These are phyloP conservation scores for Eucalyptus fibrosa DNA, from an alignment of 345 rosid species.

Conservation along the genomic window DNA sequence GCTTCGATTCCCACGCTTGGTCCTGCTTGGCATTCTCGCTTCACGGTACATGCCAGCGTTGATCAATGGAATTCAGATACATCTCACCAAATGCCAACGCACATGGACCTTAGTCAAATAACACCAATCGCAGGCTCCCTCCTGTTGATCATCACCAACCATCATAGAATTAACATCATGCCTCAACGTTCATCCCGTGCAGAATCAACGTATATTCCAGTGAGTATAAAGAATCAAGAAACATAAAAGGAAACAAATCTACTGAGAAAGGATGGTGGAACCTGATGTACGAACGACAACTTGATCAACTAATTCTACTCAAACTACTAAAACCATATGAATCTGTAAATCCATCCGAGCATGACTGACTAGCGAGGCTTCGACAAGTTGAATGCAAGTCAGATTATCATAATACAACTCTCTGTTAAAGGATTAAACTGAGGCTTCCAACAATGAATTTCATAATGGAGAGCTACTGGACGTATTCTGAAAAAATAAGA, in stretches of 20 bases:
- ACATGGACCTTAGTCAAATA: no score
- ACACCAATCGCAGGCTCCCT: no score
- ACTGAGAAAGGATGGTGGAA: neutral
- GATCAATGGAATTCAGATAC: neutral
- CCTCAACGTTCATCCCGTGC: no score
- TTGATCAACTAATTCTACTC: neutral
- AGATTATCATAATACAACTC: neutral
- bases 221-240: no score
- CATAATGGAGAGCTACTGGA: neutral
- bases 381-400: no score
- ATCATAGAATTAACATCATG: no score
- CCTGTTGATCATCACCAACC: no score
- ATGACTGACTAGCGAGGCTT: no score
- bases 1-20: slow-evolving; percentile 95
- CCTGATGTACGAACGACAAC: neutral
- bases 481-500: neutral
- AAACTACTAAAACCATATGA: no score
- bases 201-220: no score
- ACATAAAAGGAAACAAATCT: neutral
- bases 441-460: neutral
- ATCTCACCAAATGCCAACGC: neutral
- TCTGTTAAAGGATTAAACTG: neutral
- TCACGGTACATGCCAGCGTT: neutral
- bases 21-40: slow-evolving; percentile 97
- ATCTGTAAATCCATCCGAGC: no score